phyloP scores from a whole-genome alignment of 768 basidiomycete species.

The Rhodotorula kratochvilovae region DNA sequence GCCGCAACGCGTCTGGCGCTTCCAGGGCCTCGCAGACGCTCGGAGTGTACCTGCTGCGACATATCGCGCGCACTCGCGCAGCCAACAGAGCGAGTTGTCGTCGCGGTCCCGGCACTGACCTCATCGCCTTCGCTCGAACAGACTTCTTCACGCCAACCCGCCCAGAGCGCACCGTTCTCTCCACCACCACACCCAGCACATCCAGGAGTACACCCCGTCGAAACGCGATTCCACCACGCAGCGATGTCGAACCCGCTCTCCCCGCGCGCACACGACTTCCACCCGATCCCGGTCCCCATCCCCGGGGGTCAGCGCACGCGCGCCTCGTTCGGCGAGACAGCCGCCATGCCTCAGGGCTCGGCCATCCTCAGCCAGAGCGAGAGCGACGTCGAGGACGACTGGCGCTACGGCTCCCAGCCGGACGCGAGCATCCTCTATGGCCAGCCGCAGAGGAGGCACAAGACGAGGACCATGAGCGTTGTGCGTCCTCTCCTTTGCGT shows the following conservation, averaged over 20 bases:
- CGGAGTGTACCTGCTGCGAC: too few species aligned
- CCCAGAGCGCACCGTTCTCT: too few species aligned
- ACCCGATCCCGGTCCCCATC: not conserved
- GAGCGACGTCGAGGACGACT: conserved; percentile 23
- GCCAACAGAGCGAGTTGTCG: too few species aligned
- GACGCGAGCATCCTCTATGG: conserved; percentile 37
- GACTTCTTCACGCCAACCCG: too few species aligned
- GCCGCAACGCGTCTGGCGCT: too few species aligned
- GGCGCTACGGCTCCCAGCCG: conserved; percentile 16
- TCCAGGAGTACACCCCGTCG: too few species aligned
- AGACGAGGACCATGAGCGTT: conserved; percentile 27
- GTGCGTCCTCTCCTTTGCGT: not conserved
- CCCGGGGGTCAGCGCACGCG: not conserved
- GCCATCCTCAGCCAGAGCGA: conserved; percentile 24
- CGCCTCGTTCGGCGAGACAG: not conserved
- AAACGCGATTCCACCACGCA: too few species aligned
- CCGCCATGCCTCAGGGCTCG: not conserved
- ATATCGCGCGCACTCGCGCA: too few species aligned
- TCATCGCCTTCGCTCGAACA: too few species aligned
- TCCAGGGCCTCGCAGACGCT: too few species aligned
- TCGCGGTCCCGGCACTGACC: too few species aligned
- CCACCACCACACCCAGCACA: too few species aligned
- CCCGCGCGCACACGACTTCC: not conserved
- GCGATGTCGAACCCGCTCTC: not conserved
- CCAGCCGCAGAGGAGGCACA: conserved; percentile 27